These are phyloP conservation scores for Vickermania spadyakhi DNA, from an alignment of 208 protist genomes.

Conservation along the genomic window DNA sequence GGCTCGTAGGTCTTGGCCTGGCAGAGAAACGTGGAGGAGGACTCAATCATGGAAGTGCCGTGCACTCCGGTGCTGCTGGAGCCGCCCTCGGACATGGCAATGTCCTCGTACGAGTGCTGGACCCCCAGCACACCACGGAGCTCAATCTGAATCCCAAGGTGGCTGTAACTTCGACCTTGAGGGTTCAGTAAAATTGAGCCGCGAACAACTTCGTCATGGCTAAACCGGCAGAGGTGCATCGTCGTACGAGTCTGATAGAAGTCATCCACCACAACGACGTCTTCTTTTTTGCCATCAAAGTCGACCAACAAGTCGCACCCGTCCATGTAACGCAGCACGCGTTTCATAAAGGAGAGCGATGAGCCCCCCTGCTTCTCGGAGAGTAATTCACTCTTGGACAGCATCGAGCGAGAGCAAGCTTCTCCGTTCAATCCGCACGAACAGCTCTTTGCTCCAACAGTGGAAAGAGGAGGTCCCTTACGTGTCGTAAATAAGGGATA, in stretches of 20 bases:
- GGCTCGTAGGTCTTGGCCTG: conserved; percentile 69
- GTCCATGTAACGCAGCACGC: conserved; percentile 58
- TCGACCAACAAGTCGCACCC: conserved; percentile 59
- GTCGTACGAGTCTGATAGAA: background rate
- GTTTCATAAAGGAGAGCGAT: conserved; percentile 38
- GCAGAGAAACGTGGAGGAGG: conserved; percentile 30
- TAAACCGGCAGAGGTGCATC: conserved; percentile 41
- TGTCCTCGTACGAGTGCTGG: background rate
- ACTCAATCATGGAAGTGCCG: conserved; percentile 11
- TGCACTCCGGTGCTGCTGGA: background rate
- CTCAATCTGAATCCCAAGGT: conserved; percentile 67
- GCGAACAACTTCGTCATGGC: conserved; percentile 30
- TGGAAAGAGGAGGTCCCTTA: too few relatives aligned
- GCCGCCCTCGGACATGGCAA: background rate
- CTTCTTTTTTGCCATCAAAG: conserved; percentile 29
- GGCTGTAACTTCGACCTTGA: conserved; percentile 35
- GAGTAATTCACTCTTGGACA: conserved; percentile 36
- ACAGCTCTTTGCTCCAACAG: too few relatives aligned
- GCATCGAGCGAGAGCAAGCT: conserved; percentile 5
- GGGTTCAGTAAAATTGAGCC: conserved; percentile 49
- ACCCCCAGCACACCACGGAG: conserved; percentile 44
- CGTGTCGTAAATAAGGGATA: too few relatives aligned
- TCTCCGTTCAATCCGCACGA: conserved; percentile 3
- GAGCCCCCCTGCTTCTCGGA: conserved; percentile 43
- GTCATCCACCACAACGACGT: conserved; percentile 33